phyloP scores from a whole-genome alignment of 495 filamentous ascomycete genomes.

The Aspergillus funiculosus region DNA sequence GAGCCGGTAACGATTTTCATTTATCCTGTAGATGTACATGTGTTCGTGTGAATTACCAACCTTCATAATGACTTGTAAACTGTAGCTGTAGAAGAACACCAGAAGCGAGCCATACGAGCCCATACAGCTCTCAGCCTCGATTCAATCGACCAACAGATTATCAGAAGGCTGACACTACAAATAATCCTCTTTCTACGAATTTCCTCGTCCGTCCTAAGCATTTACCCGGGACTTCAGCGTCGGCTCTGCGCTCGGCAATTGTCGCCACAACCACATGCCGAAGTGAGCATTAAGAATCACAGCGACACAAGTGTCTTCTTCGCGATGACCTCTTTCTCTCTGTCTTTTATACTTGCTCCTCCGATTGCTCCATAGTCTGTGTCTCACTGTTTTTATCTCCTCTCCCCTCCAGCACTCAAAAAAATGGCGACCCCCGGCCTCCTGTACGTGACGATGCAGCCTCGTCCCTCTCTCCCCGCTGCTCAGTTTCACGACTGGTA shows the following conservation, averaged over 20 bases:
- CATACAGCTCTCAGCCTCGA: no score
- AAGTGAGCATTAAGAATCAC: conserved; percentile 6
- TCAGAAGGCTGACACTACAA: no score
- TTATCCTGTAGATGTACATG: no score
- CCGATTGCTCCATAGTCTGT: not conserved
- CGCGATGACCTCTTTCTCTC: not conserved
- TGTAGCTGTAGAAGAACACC: no score
- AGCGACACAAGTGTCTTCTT: not conserved
- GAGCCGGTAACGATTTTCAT: no score
- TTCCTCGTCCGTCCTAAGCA: conserved; percentile 1
- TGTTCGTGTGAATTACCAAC: no score
- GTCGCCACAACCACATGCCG: conserved; percentile 6
- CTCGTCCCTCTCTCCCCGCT: conserved; percentile 53
- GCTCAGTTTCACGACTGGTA: conserved; percentile 86
- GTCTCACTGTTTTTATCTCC: no score
- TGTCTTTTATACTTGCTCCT: not conserved
- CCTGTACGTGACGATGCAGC: conserved; percentile 77
- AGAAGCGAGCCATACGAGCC: no score
- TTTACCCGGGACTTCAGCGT: conserved; percentile 11
- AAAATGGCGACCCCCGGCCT: conserved; percentile 52
- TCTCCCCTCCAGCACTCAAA: not conserved
- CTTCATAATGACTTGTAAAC: no score
- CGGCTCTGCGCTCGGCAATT: conserved; percentile 17
- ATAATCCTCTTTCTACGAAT: no score
- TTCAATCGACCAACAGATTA: no score